These are phyloP conservation scores for Curvularia sp. DNA, from an alignment of 2,329 filamentous ascomycete genomes.

Conservation along the genomic window DNA sequence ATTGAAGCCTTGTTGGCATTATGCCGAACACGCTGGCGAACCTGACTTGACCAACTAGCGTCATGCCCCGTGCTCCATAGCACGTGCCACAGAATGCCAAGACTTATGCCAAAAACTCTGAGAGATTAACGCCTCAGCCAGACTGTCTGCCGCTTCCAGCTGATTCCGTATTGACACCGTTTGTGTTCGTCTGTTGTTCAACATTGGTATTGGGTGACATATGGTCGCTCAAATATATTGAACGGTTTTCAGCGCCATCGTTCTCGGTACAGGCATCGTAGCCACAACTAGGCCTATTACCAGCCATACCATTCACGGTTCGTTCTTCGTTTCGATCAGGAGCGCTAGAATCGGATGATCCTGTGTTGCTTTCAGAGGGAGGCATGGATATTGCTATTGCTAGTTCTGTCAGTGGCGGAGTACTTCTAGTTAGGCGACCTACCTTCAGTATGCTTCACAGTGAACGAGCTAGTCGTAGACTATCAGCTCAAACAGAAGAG, in stretches of 20 bases:
- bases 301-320: background rate
- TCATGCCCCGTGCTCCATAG: constrained; percentile 2
- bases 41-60: constrained; percentile 4
- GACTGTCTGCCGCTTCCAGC: background rate
- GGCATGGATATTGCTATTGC: constrained; percentile 1
- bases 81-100: constrained; percentile 8
- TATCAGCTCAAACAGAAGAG: background rate
- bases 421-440: background rate
- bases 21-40: constrained; percentile 1
- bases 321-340: background rate
- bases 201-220: constrained; percentile 5
- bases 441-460: background rate
- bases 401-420: background rate
- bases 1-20: constrained; percentile 4
- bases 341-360: background rate
- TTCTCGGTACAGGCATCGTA: constrained; percentile 2
- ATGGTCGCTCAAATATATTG: constrained; percentile 5
- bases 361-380: constrained; percentile 1
- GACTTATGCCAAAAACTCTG: constrained; percentile 4
- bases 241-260: constrained; percentile 1
- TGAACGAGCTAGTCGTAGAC: background rate
- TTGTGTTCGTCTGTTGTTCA: constrained; percentile 3
- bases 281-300: background rate
- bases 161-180: constrained; percentile 5
- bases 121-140: constrained; percentile 3